Percentiles rank a stretch among this genome's conserved stretches.
Evolutionary conservation across 768 basidiomycete genomes (phyloP).

Genomic region (Trametes punicea): DNA sequence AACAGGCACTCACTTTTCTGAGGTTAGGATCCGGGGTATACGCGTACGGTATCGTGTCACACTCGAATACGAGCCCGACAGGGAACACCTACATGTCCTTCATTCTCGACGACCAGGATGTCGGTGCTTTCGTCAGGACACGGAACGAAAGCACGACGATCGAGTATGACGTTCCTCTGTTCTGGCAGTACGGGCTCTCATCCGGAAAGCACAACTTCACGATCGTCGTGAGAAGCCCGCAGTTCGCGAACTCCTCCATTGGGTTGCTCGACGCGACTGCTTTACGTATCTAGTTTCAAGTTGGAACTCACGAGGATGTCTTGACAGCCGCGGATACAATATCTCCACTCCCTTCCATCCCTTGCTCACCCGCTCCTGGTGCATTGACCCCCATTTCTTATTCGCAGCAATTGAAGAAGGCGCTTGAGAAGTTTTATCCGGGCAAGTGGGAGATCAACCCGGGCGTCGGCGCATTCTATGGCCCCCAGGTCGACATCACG

Average conservation of each 20-base stretch:
- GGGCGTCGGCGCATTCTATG: slow-evolving; percentile 98
- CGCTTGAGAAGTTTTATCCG: slow-evolving; percentile 81
- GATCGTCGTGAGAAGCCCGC: neutral
- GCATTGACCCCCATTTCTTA: neutral
- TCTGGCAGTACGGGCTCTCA: neutral
- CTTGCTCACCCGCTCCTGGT: neutral
- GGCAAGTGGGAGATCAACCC: slow-evolving; percentile 92
- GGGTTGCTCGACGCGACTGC: neutral
- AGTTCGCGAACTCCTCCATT: neutral
- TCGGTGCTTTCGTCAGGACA: neutral
- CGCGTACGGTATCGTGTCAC: neutral
- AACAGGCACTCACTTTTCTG: neutral
- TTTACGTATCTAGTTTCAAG: neutral
- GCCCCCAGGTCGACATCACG: slow-evolving; percentile 98
- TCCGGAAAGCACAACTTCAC: neutral
- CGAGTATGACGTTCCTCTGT: neutral
- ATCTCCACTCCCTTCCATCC: too few relatives aligned
- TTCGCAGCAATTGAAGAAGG: slow-evolving; percentile 72
- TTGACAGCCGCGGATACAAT: too few relatives aligned
- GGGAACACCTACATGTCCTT: neutral
- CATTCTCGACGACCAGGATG: neutral
- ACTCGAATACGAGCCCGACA: neutral
- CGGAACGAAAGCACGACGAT: neutral
- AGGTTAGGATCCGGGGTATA: neutral
- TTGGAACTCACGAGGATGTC: too few relatives aligned